phyloP scores from a whole-genome alignment of 2,329 filamentous ascomycete genomes.

The Penicillium psychrosexuale region DNA sequence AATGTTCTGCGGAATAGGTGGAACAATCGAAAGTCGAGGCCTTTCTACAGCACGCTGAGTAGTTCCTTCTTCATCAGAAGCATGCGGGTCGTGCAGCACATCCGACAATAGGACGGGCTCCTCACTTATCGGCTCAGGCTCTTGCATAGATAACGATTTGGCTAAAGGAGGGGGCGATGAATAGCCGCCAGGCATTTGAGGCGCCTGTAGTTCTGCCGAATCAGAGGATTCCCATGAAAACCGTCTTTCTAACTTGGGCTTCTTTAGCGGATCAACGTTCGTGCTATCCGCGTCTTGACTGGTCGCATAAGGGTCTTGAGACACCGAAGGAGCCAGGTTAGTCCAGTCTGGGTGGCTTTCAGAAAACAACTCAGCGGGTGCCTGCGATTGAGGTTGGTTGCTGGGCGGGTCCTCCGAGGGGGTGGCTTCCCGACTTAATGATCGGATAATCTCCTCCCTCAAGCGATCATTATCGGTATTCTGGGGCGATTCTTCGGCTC shows the following conservation, averaged over 20 bases:
- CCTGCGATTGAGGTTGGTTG: slow-evolving; percentile 18
- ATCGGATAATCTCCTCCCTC: slow-evolving; percentile 49
- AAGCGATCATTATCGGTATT: slow-evolving; percentile 46
- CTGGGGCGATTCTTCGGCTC: slow-evolving; percentile 36
- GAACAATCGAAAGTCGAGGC: slow-evolving; percentile 33
- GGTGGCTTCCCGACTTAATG: slow-evolving; percentile 41
- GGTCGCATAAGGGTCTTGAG: slow-evolving; percentile 18
- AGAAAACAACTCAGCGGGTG: slow-evolving; percentile 22
- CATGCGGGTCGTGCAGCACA: slow-evolving; percentile 4
- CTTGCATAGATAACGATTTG: slow-evolving; percentile 20
- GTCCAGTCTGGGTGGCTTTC: slow-evolving; percentile 18
- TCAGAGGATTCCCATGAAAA: slow-evolving; percentile 46
- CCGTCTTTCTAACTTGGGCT: slow-evolving; percentile 35
- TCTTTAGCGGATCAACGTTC: slow-evolving; percentile 12
- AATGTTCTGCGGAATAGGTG: slow-evolving; percentile 21
- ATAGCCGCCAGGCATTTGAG: slow-evolving; percentile 15
- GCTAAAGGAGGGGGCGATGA: slow-evolving; percentile 12
- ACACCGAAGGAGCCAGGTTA: slow-evolving; percentile 8
- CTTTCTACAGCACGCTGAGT: slow-evolving; percentile 20
- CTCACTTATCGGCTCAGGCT: slow-evolving; percentile 18
- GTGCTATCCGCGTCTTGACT: background rate
- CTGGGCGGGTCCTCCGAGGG: slow-evolving; percentile 28
- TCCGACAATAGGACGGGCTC: slow-evolving; percentile 6
- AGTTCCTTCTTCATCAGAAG: slow-evolving; percentile 10
- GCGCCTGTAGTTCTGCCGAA: slow-evolving; percentile 13